Percentiles rank a stretch among this genome's conserved stretches.
Evolutionary conservation across 1,139 yeast species (phyloP).

Genomic region (Meyerozyma guilliermondii): DNA sequence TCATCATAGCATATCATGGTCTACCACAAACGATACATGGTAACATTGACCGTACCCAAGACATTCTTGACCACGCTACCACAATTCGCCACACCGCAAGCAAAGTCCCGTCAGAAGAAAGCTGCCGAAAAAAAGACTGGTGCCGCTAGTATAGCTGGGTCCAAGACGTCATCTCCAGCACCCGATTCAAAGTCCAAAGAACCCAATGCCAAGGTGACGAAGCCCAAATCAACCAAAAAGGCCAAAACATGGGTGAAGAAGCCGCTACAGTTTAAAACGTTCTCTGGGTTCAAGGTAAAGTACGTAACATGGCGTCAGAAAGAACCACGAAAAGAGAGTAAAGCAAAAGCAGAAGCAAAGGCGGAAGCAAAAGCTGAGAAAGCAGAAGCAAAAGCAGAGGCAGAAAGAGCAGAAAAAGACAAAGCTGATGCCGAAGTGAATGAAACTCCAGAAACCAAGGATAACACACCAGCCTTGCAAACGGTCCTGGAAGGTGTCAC

Average conservation of each 20-base stretch:
- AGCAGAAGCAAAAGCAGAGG: constrained; percentile 4
- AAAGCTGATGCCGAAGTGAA: neutral
- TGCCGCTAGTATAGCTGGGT: constrained; percentile 7
- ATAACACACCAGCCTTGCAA: constrained; percentile 1
- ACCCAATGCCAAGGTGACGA: constrained; percentile 11
- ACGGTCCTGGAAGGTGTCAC: neutral
- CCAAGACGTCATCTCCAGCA: constrained; percentile 21
- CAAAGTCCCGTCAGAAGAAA: constrained; percentile 28
- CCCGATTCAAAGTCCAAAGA: constrained; percentile 14
- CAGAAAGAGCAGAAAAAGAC: neutral
- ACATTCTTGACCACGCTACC: constrained; percentile 31
- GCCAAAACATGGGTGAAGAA: constrained; percentile 35
- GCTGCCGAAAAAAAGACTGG: constrained; percentile 21
- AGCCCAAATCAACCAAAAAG: constrained; percentile 25
- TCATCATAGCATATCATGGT: neutral
- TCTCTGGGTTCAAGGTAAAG: constrained; percentile 33
- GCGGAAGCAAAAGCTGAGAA: constrained; percentile 3
- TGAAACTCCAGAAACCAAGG: neutral
- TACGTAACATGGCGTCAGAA: constrained; percentile 34
- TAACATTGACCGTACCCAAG: constrained; percentile 27
- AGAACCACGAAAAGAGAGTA: constrained; percentile 5
- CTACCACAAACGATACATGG: constrained; percentile 18
- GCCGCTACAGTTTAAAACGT: constrained; percentile 10
- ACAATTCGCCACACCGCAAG: constrained; percentile 24
- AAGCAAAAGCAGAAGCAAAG: constrained; percentile 3